phyloP scores from a whole-genome alignment of 2,329 filamentous ascomycete genomes.

The Venturia pyrina region DNA sequence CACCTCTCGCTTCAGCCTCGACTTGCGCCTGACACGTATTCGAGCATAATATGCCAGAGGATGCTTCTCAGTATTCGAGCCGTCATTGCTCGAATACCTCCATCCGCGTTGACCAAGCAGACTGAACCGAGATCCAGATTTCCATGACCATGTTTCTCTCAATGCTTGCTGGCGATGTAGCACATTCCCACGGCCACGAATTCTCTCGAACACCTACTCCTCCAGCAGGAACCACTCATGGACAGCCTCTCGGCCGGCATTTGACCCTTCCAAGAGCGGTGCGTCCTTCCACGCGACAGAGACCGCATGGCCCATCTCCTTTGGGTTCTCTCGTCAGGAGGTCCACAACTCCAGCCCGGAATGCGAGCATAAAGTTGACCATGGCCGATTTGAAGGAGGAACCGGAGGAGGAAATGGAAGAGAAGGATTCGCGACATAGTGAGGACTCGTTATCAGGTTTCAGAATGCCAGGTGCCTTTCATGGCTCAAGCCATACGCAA shows the following conservation, averaged over 20 bases:
- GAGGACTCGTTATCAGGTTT: background rate
- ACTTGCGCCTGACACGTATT: background rate
- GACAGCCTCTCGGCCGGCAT: constrained; percentile 14
- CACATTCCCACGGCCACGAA: constrained; percentile 25
- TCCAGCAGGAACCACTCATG: constrained; percentile 15
- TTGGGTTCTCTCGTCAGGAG: constrained; percentile 10
- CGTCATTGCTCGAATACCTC: background rate
- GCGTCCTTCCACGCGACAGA: constrained; percentile 22
- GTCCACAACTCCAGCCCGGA: constrained; percentile 12
- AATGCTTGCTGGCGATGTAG: constrained; percentile 28
- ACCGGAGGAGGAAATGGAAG: constrained; percentile 11
- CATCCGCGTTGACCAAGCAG: background rate
- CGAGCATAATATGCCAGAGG: background rate
- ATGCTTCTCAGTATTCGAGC: constrained; percentile 1
- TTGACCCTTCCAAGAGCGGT: constrained; percentile 25
- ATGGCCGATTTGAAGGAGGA: constrained; percentile 12
- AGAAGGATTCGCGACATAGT: constrained; percentile 1
- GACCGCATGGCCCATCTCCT: constrained; percentile 16
- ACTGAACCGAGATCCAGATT: background rate
- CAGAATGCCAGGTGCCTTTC: constrained; percentile 11
- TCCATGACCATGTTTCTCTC: constrained; percentile 25
- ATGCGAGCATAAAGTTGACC: constrained; percentile 3
- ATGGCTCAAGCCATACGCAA: background rate
- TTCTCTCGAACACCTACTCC: constrained; percentile 20
- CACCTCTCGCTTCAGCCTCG: background rate